Evolutionary conservation across 371 early-diverging fungal species (phyloP), one percentile per base, ranked within the genome.

Genomic region (Saksenaea oblongispora): DNA sequence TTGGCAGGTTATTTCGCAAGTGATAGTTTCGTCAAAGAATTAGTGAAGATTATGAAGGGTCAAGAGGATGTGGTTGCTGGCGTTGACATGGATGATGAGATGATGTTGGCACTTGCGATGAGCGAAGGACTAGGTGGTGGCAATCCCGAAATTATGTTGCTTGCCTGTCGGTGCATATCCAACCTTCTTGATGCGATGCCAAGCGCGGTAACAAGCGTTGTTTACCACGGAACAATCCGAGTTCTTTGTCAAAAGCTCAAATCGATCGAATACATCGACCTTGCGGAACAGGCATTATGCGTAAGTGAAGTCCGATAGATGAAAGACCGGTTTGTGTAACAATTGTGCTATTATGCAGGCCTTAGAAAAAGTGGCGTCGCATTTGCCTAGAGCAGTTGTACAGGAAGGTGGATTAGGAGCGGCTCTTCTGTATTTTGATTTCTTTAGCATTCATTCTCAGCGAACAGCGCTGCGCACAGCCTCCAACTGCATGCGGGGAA

Each of bases 161-260:
- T 97, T 44, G 90, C 95, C 5, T 92, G 93, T 62, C 92, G 97
- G 8, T 95, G 95, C 67, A 74, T 96, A 37, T 84, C 89, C 28
- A 96, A 96, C 61, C 70, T 97, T 34, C 81, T 97, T 44, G 96
- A 96, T 67, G 96, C 93, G 1, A 84, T 91, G 69, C 96, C 96
- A 1, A 76, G 86, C 0, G 76, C 90, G 3, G 76, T 87, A 8
- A 78, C 84, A 0, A 80, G 80, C n/a, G 73, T 91, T 37, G 86
- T 91, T 2, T 85, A 87, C n/a, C 81, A 85, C 39, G 90, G 89
- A 1, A 92, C 89, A 1, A 82, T 94, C 0, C 73, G 79, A 24
- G 89, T 89, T 0, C 79, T 97, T 5, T 90, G 93, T 44, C 77
- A 81, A 35, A 92, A 94, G 66, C 74, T 96, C 24, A 78, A 85